Base-by-base conservation (phyloP, 495 filamentous ascomycete species). In the Zalerion maritima region DNA sequence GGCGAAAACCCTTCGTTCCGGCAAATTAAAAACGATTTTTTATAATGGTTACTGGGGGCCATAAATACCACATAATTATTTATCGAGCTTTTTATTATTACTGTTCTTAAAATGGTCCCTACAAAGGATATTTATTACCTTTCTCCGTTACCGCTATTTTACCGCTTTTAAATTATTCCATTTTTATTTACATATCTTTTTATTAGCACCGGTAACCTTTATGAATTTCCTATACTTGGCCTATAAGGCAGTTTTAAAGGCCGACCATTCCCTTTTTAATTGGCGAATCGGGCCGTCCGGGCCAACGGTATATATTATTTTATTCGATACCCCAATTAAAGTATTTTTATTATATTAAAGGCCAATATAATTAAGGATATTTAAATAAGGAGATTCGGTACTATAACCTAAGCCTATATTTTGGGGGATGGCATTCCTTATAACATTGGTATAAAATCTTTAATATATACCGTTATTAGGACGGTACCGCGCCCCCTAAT, bases 191-290 rank as follows among this genome's bases (percentile, higher is more conserved):
- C n/a, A n/a, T n/a, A n/a, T n/a, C 13, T 18, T 24, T 22, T 24
- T 32, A 14, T 32, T 22, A 7, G 29, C 29, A 14, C 18, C 18
- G 3, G 29, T 32, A 11, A 22, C 18, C 29, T 10, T 4, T 10
- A 11, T 32, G 4, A 49, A 50, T 34, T 60, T 42, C 18, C 50
- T 40, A 19, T 57, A 52, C 35, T 60, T 63, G 42, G 35, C 45
- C 14, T 52, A 43, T 14, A 63, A 41, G 18, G 53, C 53, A n/a
- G 48, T 43, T 13, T 62, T 49, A 18, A 65, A 43, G n/a, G 50
- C 43, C 6, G 54, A 44, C 24, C 59, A 38, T 16, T 57, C 48
- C 4, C 51, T 40, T 28, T 63, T 57, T 26, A 65, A 44, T 3
- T 43, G 40, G 17, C 42, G 49, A 18, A 60, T 49, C 39, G 56